phyloP scores from a whole-genome alignment of 1,284 basidiomycete species.

The Xerocomus amazonicus region DNA sequence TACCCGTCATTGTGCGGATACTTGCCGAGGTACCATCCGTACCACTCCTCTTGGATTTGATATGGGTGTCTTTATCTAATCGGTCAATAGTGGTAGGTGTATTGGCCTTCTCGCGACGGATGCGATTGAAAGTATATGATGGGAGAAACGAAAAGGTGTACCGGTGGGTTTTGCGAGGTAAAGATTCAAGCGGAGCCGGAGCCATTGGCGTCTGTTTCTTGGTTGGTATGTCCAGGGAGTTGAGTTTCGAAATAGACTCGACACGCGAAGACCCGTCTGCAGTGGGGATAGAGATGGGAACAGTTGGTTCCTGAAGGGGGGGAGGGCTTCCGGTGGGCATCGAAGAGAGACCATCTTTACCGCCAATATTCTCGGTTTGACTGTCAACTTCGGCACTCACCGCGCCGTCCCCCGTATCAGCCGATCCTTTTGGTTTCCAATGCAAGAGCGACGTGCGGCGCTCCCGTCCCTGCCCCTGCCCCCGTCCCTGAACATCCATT shows the following conservation, averaged over 20 bases:
- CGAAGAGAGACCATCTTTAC: not conserved
- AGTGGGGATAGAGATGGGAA: not conserved
- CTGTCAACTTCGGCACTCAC: not conserved
- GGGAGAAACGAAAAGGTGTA: constrained; percentile 30
- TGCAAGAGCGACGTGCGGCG: constrained; percentile 22
- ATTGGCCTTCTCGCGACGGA: constrained; percentile 19
- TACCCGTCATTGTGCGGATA: constrained; percentile 26
- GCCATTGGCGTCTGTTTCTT: not conserved
- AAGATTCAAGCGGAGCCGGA: not conserved
- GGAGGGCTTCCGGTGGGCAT: not conserved
- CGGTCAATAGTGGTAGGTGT: not conserved
- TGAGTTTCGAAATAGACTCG: not conserved
- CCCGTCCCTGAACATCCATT: not conserved
- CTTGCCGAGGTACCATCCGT: constrained; percentile 24
- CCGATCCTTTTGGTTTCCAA: constrained; percentile 19
- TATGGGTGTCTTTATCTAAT: not conserved
- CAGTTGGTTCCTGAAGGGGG: not conserved
- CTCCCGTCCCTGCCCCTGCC: constrained; percentile 3
- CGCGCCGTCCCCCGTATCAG: constrained; percentile 2
- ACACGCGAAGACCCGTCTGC: not conserved
- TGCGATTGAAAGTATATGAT: constrained; percentile 16
- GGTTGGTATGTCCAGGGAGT: not conserved
- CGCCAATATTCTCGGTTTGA: not conserved
- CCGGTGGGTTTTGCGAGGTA: constrained; percentile 15
- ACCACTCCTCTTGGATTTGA: constrained; percentile 2